These are phyloP conservation scores for Carex sylvatica DNA, from an alignment of 202 grass and related monocot species.

Conservation along the genomic window DNA sequence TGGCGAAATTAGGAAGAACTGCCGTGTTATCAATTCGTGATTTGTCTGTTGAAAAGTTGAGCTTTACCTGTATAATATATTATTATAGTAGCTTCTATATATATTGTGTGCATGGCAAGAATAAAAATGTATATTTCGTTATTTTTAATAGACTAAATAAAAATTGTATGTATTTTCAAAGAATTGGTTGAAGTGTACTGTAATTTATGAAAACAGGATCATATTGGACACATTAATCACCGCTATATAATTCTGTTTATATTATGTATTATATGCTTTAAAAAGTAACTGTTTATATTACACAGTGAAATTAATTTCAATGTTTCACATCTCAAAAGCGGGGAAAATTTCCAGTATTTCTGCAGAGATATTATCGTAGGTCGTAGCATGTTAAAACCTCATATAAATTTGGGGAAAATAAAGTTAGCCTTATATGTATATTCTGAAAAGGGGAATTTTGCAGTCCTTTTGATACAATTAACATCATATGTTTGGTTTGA, in stretches of 20 bases:
- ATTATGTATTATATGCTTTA: too few relatives aligned
- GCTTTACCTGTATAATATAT: background rate
- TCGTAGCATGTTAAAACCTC: too few relatives aligned
- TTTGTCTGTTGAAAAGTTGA: background rate
- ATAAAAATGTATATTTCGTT: background rate
- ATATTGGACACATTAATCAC: too few relatives aligned
- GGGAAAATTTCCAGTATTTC: too few relatives aligned
- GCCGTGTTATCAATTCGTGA: constrained; percentile 42
- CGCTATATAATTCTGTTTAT: too few relatives aligned
- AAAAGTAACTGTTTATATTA: background rate
- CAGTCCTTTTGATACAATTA: too few relatives aligned
- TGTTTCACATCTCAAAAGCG: background rate
- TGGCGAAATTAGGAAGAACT: constrained; percentile 51
- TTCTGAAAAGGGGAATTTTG: too few relatives aligned
- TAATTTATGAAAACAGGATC: background rate
- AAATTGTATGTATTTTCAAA: background rate
- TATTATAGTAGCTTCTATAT: background rate
- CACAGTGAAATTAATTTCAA: background rate
- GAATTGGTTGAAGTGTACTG: background rate
- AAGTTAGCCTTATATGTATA: too few relatives aligned
- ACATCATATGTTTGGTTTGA: too few relatives aligned
- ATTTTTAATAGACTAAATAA: background rate
- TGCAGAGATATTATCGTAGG: too few relatives aligned
- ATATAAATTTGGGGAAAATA: too few relatives aligned
- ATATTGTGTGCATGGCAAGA: background rate